Percentiles rank a stretch among this genome's conserved stretches.
These are phyloP conservation scores for Colletotrichum sp. DNA, from an alignment of 2,329 filamentous ascomycete genomes.

Conservation along the genomic window DNA sequence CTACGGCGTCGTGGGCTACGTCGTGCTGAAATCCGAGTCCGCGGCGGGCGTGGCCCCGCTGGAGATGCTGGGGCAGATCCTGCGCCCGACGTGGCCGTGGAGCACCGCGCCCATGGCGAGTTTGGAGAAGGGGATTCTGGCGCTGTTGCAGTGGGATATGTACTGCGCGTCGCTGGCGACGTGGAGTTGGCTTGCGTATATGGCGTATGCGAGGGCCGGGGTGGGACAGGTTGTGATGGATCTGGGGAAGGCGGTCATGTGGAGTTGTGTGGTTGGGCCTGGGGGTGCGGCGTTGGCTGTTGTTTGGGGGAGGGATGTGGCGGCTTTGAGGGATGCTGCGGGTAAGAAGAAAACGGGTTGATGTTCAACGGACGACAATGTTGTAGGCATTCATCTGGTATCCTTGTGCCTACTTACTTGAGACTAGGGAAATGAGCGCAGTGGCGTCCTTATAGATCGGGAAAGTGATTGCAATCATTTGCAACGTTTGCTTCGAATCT, in stretches of 20 bases:
- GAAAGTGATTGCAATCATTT: too few relatives aligned
- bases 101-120: not conserved
- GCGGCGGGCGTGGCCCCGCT: not conserved
- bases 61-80: slow-evolving; percentile 3
- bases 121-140: slow-evolving; percentile 12
- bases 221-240: not conserved
- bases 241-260: not conserved
- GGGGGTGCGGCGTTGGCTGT: slow-evolving; percentile 22
- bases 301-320: slow-evolving; percentile 24
- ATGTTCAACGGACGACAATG: too few relatives aligned
- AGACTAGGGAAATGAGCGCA: too few relatives aligned
- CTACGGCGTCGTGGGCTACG: slow-evolving; percentile 10
- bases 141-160: slow-evolving; percentile 27
- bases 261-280: slow-evolving; percentile 21
- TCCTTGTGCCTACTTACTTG: too few relatives aligned
- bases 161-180: slow-evolving; percentile 20
- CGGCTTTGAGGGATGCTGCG: not conserved
- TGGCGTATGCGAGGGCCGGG: slow-evolving; percentile 11
- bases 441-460: too few relatives aligned
- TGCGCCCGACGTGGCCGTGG: slow-evolving; percentile 8
- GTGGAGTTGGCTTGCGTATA: slow-evolving; percentile 10
- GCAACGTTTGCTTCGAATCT: too few relatives aligned
- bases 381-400: too few relatives aligned
- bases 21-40: not conserved
- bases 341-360: not conserved